A percentile compares a stretch with the other conserved stretches of the same genome.
Conservation (phyloP, 2,329 filamentous ascomycete genomes). For the Alternaria incomplexa region DNA sequence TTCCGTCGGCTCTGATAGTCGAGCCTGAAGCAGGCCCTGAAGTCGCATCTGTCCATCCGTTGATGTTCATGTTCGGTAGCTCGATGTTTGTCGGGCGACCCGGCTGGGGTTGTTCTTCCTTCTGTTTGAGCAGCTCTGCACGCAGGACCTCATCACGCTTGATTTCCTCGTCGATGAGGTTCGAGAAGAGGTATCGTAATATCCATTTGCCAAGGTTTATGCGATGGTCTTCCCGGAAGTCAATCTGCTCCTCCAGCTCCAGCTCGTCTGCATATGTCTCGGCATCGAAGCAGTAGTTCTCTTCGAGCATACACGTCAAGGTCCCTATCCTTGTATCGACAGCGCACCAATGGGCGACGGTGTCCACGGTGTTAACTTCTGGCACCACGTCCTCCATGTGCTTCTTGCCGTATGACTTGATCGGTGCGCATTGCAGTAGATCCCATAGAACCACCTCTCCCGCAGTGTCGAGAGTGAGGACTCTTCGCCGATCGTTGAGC, state of each 20-base stretch:
- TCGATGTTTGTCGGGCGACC: conserved; percentile 68
- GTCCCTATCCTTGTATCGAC: conserved; percentile 93
- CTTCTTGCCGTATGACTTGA: conserved; percentile 91
- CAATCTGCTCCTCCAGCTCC: conserved; percentile 71
- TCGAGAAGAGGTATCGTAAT: conserved; percentile 86
- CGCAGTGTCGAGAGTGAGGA: conserved; percentile 90
- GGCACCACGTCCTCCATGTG: conserved; percentile 91
- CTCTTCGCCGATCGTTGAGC: conserved; percentile 86
- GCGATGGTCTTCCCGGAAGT: conserved; percentile 91
- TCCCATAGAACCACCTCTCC: conserved; percentile 97
- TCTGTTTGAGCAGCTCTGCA: conserved; percentile 70
- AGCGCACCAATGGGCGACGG: conserved; percentile 93
- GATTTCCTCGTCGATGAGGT: conserved; percentile 89
- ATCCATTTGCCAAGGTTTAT: conserved; percentile 99
- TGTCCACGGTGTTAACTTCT: conserved; percentile 85
- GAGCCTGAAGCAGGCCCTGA: conserved; percentile 56
- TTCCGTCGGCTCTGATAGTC: conserved; percentile 64
- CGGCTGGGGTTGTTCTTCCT: conserved; percentile 61
- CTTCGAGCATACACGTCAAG: conserved; percentile 87
- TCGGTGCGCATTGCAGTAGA: conserved; percentile 83
- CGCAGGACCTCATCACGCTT: conserved; percentile 77
- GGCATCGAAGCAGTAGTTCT: conserved; percentile 95
- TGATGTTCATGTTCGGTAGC: conserved; percentile 56
- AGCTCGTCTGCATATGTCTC: conserved; percentile 96
- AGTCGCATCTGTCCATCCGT: conserved; percentile 51